Percentiles rank a stretch among this genome's conserved stretches.
Evolutionary conservation across 2,329 filamentous ascomycete genomes (phyloP).

Genomic region (Aplosporella prunicola): DNA sequence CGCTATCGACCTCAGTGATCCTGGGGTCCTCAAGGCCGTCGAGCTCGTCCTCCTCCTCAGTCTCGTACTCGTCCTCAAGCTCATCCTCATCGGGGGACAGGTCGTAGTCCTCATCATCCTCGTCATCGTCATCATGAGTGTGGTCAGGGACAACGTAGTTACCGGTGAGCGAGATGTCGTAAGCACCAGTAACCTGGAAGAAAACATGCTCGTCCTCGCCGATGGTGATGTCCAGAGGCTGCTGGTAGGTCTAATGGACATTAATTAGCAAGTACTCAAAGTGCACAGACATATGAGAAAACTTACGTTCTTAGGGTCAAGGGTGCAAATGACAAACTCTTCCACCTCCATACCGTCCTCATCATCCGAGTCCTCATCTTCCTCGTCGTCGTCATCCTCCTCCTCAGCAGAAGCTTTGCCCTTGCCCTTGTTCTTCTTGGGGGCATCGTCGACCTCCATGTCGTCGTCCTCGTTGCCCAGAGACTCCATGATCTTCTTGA

Average conservation of each 20-base stretch:
- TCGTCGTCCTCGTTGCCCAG: slow-evolving; percentile 60
- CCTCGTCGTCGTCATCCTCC: slow-evolving; percentile 58
- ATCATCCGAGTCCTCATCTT: slow-evolving; percentile 42
- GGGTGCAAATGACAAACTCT: slow-evolving; percentile 89
- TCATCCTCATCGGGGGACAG: slow-evolving; percentile 72
- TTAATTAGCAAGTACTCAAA: slow-evolving; percentile 19
- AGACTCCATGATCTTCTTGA: slow-evolving; percentile 66
- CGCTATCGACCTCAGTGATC: slow-evolving; percentile 68
- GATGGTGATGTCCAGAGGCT: slow-evolving; percentile 87
- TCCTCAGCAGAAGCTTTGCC: slow-evolving; percentile 55
- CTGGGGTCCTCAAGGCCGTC: slow-evolving; percentile 65
- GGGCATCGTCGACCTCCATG: slow-evolving; percentile 57
- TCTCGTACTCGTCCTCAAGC: slow-evolving; percentile 46
- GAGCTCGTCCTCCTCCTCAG: slow-evolving; percentile 39
- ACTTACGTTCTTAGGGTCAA: slow-evolving; percentile 82
- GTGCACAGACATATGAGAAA: not conserved
- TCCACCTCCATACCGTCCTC: slow-evolving; percentile 54
- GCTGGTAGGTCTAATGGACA: slow-evolving; percentile 70
- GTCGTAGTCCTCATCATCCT: slow-evolving; percentile 65
- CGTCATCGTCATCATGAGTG: slow-evolving; percentile 47
- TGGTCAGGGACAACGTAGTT: slow-evolving; percentile 79
- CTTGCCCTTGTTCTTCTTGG: slow-evolving; percentile 51
- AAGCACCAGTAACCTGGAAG: slow-evolving; percentile 84
- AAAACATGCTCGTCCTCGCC: slow-evolving; percentile 81
- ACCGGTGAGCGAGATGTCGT: slow-evolving; percentile 85